Base-by-base conservation (phyloP, 2,329 filamentous ascomycete genomes). In the Drechslera avenae region DNA sequence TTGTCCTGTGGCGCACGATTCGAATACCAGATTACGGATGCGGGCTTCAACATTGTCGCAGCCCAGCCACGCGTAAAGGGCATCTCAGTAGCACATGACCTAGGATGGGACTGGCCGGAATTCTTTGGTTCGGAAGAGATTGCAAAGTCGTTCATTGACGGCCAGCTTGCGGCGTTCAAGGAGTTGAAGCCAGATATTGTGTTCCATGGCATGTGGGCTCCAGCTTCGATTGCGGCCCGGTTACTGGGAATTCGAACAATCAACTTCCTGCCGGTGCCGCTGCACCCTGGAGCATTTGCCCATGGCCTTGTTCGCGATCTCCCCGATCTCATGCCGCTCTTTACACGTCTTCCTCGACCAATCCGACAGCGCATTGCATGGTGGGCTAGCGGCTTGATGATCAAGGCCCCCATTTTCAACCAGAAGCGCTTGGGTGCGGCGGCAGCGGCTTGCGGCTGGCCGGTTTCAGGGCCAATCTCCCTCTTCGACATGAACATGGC, bases 401-500 rank as follows among this genome's bases (percentile, higher is more conserved):
- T 64, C 19, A 65, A 67, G 17, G 67, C 67, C 13, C 67, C 67
- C 6, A 70, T 70, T 34, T 70, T 70, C 56, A 54, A 56, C n/a
- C 67, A 70, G 44, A 59, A 64, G 44, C 61, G 67, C 7, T 50
- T 70, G 10, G 67, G 67, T 18, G 66, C 65, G 10, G 67, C 67
- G 1, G 66, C 66, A 2, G 64, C 62, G 3, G 61, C 56, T 13
- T 57, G 51, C 31, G 67, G 67, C 3, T 70, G 66, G 67, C 65
- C 62, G 8, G 50, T 59, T 48, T 58, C 55, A 18, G 67, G 67
- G 0, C 67, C 67, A 1, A 69, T 70, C 26, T 67, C 63, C 1
- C 59, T 70, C 10, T 70, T 70, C 54, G 67, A 70, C 23, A 70
- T 70, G 65, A 68, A 68, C 39, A 69, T 69, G 66, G 67, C 67